Conservation (phyloP, 768 basidiomycete genomes). For the Pseudohyphozyma bogoriensis region DNA sequence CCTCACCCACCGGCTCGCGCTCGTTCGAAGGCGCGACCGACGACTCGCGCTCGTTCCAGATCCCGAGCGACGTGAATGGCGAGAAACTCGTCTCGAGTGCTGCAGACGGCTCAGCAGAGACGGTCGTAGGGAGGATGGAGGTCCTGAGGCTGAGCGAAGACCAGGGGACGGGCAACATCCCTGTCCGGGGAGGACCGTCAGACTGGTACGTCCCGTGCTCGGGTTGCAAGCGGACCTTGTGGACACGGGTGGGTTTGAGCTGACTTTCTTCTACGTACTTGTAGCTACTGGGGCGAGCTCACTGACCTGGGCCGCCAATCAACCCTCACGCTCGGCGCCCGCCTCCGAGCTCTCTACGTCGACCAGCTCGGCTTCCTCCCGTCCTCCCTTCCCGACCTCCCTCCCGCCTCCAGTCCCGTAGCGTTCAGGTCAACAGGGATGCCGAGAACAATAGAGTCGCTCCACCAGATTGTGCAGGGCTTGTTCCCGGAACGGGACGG, state of each 20-base stretch:
- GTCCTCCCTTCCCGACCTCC: background rate
- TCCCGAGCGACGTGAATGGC: background rate
- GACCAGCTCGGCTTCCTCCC: constrained; percentile 29
- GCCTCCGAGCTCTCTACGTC: constrained; percentile 25
- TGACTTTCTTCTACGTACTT: background rate
- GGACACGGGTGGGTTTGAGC: too few species aligned
- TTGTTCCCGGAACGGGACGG: constrained; percentile 48
- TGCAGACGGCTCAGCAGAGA: background rate
- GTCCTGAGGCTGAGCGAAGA: constrained; percentile 7
- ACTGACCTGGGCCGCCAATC: constrained; percentile 31
- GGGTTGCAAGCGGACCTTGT: too few species aligned
- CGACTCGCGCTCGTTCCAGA: background rate
- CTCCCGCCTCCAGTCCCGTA: background rate
- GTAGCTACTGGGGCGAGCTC: constrained; percentile 30
- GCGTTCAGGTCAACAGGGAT: constrained; percentile 55
- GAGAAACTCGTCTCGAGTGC: background rate
- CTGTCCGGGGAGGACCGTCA: background rate
- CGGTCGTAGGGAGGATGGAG: background rate
- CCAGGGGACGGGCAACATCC: background rate
- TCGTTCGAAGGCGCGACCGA: background rate
- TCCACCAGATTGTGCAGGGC: constrained; percentile 64
- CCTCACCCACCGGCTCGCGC: background rate
- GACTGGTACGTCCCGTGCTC: constrained; percentile 14
- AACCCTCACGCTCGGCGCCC: constrained; percentile 21
- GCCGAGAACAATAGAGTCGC: constrained; percentile 62